Conservation (phyloP, 225 moss, liverwort and hornwort genomes). For the Pseudoscleropodium purum region DNA sequence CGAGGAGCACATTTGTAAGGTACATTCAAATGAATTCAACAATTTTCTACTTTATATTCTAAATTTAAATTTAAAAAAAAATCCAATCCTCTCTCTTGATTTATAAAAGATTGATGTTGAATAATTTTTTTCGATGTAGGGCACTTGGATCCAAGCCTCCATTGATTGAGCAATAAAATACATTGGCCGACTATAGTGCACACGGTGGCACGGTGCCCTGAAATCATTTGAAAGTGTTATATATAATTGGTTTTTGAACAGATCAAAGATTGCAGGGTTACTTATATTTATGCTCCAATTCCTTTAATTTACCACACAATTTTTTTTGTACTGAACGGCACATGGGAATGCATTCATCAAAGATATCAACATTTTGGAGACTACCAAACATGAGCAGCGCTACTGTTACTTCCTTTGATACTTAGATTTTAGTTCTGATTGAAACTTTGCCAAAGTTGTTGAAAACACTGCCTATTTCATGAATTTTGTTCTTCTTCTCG, state of each 20-base stretch:
- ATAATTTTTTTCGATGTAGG: neutral
- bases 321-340: neutral
- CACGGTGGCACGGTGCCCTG: fast-evolving
- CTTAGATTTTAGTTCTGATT: neutral
- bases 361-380: neutral
- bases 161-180: neutral
- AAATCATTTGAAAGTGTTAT: neutral
- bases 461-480: neutral
- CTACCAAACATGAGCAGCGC: neutral
- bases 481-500: neutral
- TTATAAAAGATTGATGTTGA: neutral
- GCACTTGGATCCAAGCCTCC: neutral
- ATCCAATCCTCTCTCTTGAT: neutral
- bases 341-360: neutral
- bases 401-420: neutral
- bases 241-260: neutral
- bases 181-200: neutral
- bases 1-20: no score
- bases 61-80: neutral
- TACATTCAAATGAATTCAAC: no score
- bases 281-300: neutral
- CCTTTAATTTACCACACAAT: neutral
- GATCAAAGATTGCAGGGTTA: neutral
- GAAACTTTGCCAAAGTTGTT: neutral
- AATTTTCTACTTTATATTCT: neutral